phyloP scores from a whole-genome alignment of 2,329 filamentous ascomycete genomes.

The Aspergillus felis region DNA sequence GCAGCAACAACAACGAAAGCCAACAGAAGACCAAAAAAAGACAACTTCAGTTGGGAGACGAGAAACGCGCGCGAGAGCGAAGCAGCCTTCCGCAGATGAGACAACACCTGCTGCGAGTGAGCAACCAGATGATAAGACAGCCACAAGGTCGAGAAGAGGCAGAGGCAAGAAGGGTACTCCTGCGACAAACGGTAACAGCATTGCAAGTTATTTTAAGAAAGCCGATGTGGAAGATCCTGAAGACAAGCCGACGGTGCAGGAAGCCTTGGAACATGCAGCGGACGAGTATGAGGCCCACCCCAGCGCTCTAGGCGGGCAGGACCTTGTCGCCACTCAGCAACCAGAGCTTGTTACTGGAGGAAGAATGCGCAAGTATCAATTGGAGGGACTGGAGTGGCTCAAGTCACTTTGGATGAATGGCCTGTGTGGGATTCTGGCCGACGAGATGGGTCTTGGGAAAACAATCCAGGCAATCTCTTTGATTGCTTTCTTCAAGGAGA shows the following conservation, averaged over 20 bases:
- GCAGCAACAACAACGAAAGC: slow-evolving; percentile 18
- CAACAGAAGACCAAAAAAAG: slow-evolving; percentile 25
- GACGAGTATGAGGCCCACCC: slow-evolving; percentile 56
- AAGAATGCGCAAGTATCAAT: slow-evolving; percentile 88
- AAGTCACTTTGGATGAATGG: slow-evolving; percentile 79
- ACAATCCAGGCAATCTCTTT: slow-evolving; percentile 88
- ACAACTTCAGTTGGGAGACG: slow-evolving; percentile 20
- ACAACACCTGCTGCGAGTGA: slow-evolving; percentile 10
- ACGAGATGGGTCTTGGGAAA: slow-evolving; percentile 93
- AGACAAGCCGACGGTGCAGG: slow-evolving; percentile 51
- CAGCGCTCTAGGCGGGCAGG: slow-evolving; percentile 59
- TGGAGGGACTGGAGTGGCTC: slow-evolving; percentile 95
- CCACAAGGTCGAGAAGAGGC: slow-evolving; percentile 22
- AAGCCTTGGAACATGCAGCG: slow-evolving; percentile 56
- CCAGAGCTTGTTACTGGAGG: slow-evolving; percentile 81
- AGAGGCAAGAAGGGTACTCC: slow-evolving; percentile 24
- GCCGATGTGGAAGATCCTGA: slow-evolving; percentile 53
- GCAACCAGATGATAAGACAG: slow-evolving; percentile 14
- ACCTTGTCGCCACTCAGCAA: slow-evolving; percentile 77
- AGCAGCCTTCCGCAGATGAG: slow-evolving; percentile 16
- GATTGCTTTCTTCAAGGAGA: slow-evolving; percentile 80
- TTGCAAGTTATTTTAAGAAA: slow-evolving; percentile 60
- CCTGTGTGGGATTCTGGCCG: slow-evolving; percentile 84
- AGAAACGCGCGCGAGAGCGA: slow-evolving; percentile 30
- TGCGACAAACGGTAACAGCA: slow-evolving; percentile 38